Evolutionary conservation across 73 alveolate species (phyloP), one percentile per base, ranked within the genome.

Genomic region (Paramecium sexaurelia): DNA sequence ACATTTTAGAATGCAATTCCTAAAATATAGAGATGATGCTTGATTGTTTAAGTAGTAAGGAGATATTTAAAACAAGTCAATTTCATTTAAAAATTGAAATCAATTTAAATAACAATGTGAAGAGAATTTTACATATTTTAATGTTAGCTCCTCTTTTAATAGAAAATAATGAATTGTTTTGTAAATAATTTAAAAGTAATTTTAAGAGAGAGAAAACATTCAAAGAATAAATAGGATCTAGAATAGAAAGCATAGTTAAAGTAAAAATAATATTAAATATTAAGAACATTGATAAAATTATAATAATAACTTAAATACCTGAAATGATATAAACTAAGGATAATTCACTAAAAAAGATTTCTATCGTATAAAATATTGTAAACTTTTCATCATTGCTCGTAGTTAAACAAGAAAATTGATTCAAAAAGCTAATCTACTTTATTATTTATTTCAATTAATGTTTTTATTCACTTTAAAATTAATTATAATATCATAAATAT

Each of bases 151-250:
- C 86, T 5, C 43, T 35, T 33, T 35, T 27, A 35, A 71, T 71
- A 71, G 86, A 71, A 13, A 71, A 71, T 37, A 35, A 71, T 35
- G 86, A 71, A 71, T 36, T 71, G 35, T 71, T 71, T 71, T 71
- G 86, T 4, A 71, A 71, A 71, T 37, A 71, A 32, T 71, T 71
- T 71, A 71, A 71, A n/a, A 36, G 15, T 3, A n/a, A n/a, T 7
- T 71, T 71, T 6, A 71, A 71, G 26, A 71, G 56, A 33, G 86
- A 71, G 13, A 71, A 71, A 71, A 61, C 57, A 13, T 71, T 71
- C 17, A 71, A 71, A 32, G 86, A 71, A 36, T 36, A 71, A 71
- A 19, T 71, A 32, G 86, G 86, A 5, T 15, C 57, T 35, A 71
- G 26, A 71, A 36, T 71, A 11, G 86, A 71, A 33, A 15, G 57